Evolutionary conservation across 2,329 filamentous ascomycete genomes (phyloP).

Genomic region (Arthrobotrys entomopaga): DNA sequence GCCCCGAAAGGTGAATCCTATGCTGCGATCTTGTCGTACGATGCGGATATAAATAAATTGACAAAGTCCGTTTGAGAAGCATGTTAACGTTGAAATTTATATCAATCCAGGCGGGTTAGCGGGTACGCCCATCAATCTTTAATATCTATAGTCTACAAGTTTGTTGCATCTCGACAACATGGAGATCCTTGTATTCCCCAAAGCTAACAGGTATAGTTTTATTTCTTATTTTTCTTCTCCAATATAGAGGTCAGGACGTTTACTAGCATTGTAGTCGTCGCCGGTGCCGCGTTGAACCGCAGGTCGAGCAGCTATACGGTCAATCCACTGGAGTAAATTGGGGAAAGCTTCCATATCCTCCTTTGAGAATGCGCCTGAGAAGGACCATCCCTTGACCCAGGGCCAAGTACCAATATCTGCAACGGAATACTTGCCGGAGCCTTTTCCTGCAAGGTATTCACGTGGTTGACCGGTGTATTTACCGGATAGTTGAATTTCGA

Average conservation of each 20-base stretch:
- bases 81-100: too few relatives aligned
- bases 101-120: too few relatives aligned
- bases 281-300: slow-evolving; percentile 65
- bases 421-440: slow-evolving; percentile 68
- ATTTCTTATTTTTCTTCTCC: slow-evolving; percentile 4
- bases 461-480: slow-evolving; percentile 66
- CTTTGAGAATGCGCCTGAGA: slow-evolving; percentile 62
- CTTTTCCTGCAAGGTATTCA: slow-evolving; percentile 68
- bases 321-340: slow-evolving; percentile 67
- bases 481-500: slow-evolving; percentile 68
- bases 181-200: too few relatives aligned
- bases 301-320: slow-evolving; percentile 65
- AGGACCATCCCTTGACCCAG: slow-evolving; percentile 66
- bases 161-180: too few relatives aligned
- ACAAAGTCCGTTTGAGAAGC: too few relatives aligned
- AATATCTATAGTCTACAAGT: too few relatives aligned
- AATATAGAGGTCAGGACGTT: slow-evolving; percentile 42
- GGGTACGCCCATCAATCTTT: too few relatives aligned
- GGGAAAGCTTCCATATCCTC: slow-evolving; percentile 67
- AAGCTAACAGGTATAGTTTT: too few relatives aligned
- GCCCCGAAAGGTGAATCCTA: too few relatives aligned
- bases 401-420: slow-evolving; percentile 68
- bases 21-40: too few relatives aligned
- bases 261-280: slow-evolving; percentile 34
- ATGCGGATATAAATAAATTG: too few relatives aligned